Conservation (phyloP, 2,329 filamentous ascomycete genomes). For the Aspergillus sp. region DNA sequence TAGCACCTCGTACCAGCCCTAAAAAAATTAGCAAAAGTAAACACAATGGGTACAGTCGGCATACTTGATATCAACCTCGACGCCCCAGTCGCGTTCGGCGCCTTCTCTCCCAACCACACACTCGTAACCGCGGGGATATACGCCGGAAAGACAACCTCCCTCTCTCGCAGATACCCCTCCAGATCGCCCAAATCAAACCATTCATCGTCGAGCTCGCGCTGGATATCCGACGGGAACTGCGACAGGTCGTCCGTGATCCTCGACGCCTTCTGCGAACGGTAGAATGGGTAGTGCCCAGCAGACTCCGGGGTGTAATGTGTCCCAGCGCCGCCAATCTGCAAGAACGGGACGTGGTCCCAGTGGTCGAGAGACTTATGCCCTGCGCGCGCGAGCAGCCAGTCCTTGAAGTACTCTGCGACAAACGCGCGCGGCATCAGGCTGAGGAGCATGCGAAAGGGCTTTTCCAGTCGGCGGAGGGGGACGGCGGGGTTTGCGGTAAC, state of each 20-base stretch:
- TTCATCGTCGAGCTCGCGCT: conserved; percentile 26
- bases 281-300: conserved; percentile 9
- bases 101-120: background rate
- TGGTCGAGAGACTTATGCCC: conserved; percentile 22
- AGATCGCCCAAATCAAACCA: conserved; percentile 33
- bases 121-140: conserved; percentile 2
- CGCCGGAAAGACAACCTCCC: conserved; percentile 21
- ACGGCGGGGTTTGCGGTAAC: conserved; percentile 23
- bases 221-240: conserved; percentile 18
- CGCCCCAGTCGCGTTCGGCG: conserved; percentile 13
- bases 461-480: conserved; percentile 20
- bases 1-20: conserved; percentile 26
- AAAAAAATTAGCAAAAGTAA: conserved; percentile 13
- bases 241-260: conserved; percentile 23
- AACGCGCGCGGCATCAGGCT: conserved; percentile 25
- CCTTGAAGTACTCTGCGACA: conserved; percentile 25
- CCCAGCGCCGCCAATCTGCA: conserved; percentile 30
- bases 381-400: conserved; percentile 23
- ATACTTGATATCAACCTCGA: conserved; percentile 26
- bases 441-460: conserved; percentile 29
- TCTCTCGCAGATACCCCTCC: conserved; percentile 27
- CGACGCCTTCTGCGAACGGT: conserved; percentile 15
- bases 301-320: conserved; percentile 25
- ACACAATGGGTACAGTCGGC: background rate
- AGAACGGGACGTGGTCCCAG: conserved; percentile 31